Evolutionary conservation across 768 basidiomycete genomes (phyloP), one percentile per base, ranked within the genome.

Genomic region (Boletus sensibilis): DNA sequence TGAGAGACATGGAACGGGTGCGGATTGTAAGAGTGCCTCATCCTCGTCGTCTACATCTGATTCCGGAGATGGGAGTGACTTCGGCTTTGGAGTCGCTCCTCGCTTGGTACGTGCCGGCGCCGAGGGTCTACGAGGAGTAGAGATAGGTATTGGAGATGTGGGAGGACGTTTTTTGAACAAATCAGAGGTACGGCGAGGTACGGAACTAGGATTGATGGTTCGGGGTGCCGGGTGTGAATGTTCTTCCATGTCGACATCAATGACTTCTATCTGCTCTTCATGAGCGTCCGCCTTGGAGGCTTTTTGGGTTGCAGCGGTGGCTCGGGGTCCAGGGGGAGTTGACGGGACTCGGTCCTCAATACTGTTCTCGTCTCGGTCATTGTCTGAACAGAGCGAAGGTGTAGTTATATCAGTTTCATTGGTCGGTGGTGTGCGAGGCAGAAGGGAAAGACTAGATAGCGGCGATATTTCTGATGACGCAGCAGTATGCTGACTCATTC

Each of bases 361-460:
- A 49, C 76, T 77, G 1, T 71, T 74, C 34, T 80, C 80, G 11
- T 82, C 74, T 35, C 68, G 77, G 38, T 85, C 87, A 55, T 87
- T 86, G 65, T 91, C 89, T 4, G 89, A 90, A 63, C 82, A 87
- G 16, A 91, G 74, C 0, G 88, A 90, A 0, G 89, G 89, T 0
- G 89, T 91, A 1, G 77, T 74, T 20, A 76, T 54, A 38, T 77
- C 77, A 2, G 75, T 74, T 48, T 75, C 78, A 14, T 71, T 73
- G 21, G 61, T 62, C 62, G 77, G 53, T 76, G 60, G 67, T 12
- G 66, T 64, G 27, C 38, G 61, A 54, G 53, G 45, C 3, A 55
- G 55, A 41, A 55, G 25, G 12, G 60, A 60, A 44, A 60, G 45
- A 71, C 6, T 72, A 61, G 53, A 68, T 56, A 31, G 72, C 66